These are phyloP conservation scores for Pestalotiopsis sp. DNA, from an alignment of 2,329 filamentous ascomycete genomes.

Conservation along the genomic window DNA sequence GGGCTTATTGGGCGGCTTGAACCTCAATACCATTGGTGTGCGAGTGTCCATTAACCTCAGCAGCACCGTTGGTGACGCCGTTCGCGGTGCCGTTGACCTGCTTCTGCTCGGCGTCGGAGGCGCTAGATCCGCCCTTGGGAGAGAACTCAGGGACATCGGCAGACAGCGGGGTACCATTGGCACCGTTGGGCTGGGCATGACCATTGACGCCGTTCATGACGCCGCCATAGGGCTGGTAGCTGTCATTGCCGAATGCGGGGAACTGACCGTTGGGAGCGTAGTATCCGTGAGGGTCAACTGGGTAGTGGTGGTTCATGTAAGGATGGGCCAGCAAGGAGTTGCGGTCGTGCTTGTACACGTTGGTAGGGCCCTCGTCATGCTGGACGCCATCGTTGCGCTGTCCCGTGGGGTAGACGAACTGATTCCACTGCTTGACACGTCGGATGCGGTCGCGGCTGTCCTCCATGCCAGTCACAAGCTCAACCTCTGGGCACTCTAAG, in stretches of 20 bases:
- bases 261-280: constrained; percentile 34
- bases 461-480: constrained; percentile 73
- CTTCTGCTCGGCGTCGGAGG: constrained; percentile 11
- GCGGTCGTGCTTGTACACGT: constrained; percentile 33
- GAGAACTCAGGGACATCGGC: constrained; percentile 67
- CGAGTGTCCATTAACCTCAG: neutral
- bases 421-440: constrained; percentile 73
- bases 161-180: constrained; percentile 52
- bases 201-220: constrained; percentile 29
- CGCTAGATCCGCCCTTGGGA: constrained; percentile 32
- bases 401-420: constrained; percentile 74
- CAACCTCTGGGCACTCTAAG: constrained; percentile 71
- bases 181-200: constrained; percentile 17
- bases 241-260: constrained; percentile 33
- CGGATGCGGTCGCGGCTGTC: constrained; percentile 82
- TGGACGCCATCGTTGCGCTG: constrained; percentile 70
- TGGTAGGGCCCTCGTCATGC: constrained; percentile 68
- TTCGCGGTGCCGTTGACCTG: constrained; percentile 8
- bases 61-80: neutral
- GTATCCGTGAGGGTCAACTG: constrained; percentile 24
- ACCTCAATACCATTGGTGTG: constrained; percentile 13
- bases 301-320: constrained; percentile 28
- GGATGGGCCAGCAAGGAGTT: constrained; percentile 22
- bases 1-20: neutral
- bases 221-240: constrained; percentile 23